Evolutionary conservation across 2,329 filamentous ascomycete species (phyloP).

Genomic region (Aspergillus floridensis): DNA sequence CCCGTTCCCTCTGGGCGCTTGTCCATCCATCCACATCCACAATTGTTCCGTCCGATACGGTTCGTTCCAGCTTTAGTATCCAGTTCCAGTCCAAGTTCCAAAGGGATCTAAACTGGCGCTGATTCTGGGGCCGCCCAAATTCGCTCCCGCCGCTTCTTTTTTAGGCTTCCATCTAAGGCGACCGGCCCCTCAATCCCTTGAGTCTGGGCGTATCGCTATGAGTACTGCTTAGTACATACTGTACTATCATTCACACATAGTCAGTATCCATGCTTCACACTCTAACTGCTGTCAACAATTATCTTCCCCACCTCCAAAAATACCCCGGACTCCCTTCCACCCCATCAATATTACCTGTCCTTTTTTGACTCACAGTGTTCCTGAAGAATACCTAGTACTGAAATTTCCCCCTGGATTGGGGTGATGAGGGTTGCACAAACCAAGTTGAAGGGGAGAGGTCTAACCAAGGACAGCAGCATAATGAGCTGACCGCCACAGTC

Average conservation of each 20-base stretch:
- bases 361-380: background rate
- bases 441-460: background rate
- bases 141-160: slow-evolving; percentile 25
- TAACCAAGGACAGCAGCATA: background rate
- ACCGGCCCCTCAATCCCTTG: slow-evolving; percentile 12
- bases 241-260: too few relatives aligned
- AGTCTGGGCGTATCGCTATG: background rate
- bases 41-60: background rate
- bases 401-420: background rate
- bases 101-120: background rate
- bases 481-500: slow-evolving; percentile 4
- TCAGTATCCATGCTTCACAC: too few relatives aligned
- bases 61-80: background rate
- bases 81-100: background rate
- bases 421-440: slow-evolving; percentile 3
- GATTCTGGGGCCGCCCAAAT: slow-evolving; percentile 17
- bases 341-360: background rate
- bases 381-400: background rate
- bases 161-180: slow-evolving; percentile 21
- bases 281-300: too few relatives aligned
- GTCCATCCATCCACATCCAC: background rate
- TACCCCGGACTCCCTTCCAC: background rate
- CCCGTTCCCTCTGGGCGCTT: background rate
- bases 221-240: background rate
- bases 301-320: too few relatives aligned